Evolutionary conservation across 2,329 filamentous ascomycete species (phyloP).

Genomic region (Clarireedia monteithiana): DNA sequence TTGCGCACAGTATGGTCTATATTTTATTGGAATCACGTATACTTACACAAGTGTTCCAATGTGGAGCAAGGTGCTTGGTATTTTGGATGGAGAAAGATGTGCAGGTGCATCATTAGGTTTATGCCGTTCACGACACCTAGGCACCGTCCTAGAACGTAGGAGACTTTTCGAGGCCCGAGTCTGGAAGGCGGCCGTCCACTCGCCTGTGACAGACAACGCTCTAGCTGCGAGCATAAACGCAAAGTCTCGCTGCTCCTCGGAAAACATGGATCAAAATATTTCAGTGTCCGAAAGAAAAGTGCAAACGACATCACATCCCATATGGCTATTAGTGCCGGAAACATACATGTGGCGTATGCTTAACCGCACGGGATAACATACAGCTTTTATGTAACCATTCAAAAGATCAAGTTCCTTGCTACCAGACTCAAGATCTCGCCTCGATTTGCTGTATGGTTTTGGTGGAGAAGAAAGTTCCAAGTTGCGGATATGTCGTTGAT

Average conservation of each 20-base stretch:
- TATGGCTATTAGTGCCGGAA: slow-evolving; percentile 39
- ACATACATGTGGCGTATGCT: slow-evolving; percentile 38
- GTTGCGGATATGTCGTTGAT: slow-evolving; percentile 45
- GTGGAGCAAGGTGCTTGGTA: slow-evolving; percentile 50
- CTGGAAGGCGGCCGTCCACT: slow-evolving; percentile 50
- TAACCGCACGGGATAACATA: slow-evolving; percentile 26
- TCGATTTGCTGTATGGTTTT: slow-evolving; percentile 39
- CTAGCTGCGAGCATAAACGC: slow-evolving; percentile 41
- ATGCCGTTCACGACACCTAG: too few species aligned
- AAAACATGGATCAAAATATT: slow-evolving; percentile 38
- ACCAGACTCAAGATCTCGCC: slow-evolving; percentile 35
- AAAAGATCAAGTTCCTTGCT: slow-evolving; percentile 30
- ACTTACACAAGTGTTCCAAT: slow-evolving; percentile 51
- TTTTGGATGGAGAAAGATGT: too few species aligned
- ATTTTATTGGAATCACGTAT: slow-evolving; percentile 57
- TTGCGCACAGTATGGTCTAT: slow-evolving; percentile 62
- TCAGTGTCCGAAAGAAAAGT: slow-evolving; percentile 36
- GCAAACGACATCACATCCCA: slow-evolving; percentile 33
- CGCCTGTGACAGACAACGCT: slow-evolving; percentile 22
- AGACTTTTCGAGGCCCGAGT: slow-evolving; percentile 31
- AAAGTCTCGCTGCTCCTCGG: slow-evolving; percentile 38
- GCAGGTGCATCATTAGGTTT: too few species aligned
- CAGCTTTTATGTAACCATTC: slow-evolving; percentile 29
- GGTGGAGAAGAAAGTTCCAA: slow-evolving; percentile 42
- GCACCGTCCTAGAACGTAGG: slow-evolving; percentile 1